phyloP scores from a whole-genome alignment of 2,329 filamentous ascomycete species.

The Cladosporium sp. region DNA sequence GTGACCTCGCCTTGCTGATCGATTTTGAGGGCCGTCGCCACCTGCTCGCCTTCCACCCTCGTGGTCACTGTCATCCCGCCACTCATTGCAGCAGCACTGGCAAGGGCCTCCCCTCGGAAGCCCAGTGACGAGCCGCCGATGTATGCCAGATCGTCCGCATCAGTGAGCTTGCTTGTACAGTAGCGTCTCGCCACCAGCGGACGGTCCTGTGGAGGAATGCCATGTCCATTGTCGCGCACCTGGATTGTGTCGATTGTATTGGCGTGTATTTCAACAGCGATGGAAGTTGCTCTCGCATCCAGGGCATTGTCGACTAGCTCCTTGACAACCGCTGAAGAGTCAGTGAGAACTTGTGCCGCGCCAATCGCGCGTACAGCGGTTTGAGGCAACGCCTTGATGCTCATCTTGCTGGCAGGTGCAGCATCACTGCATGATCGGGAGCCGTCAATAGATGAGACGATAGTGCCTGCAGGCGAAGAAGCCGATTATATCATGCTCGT shows the following conservation, averaged over 20 bases:
- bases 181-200: slow-evolving; percentile 62
- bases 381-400: slow-evolving; percentile 46
- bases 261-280: slow-evolving; percentile 64
- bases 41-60: slow-evolving; percentile 59
- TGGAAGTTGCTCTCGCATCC: slow-evolving; percentile 66
- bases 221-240: slow-evolving; percentile 72
- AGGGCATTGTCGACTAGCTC: slow-evolving; percentile 77
- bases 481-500: not conserved
- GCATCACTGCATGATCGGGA: not conserved
- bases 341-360: slow-evolving; percentile 60
- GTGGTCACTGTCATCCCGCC: slow-evolving; percentile 62
- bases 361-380: slow-evolving; percentile 57
- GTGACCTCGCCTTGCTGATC: slow-evolving; percentile 46
- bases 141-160: slow-evolving; percentile 61
- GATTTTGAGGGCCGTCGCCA: slow-evolving; percentile 57
- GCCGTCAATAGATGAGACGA: not conserved
- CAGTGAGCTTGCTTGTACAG: slow-evolving; percentile 71
- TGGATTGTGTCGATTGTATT: slow-evolving; percentile 70
- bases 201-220: slow-evolving; percentile 65
- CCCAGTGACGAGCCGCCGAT: slow-evolving; percentile 65
- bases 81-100: slow-evolving; percentile 62
- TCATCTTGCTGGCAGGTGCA: slow-evolving; percentile 27
- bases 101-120: slow-evolving; percentile 73
- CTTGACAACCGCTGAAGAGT: slow-evolving; percentile 65
- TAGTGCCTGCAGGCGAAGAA: not conserved